phyloP scores from a whole-genome alignment of 208 protist genomes.

The Crithidia acanthocephali region DNA sequence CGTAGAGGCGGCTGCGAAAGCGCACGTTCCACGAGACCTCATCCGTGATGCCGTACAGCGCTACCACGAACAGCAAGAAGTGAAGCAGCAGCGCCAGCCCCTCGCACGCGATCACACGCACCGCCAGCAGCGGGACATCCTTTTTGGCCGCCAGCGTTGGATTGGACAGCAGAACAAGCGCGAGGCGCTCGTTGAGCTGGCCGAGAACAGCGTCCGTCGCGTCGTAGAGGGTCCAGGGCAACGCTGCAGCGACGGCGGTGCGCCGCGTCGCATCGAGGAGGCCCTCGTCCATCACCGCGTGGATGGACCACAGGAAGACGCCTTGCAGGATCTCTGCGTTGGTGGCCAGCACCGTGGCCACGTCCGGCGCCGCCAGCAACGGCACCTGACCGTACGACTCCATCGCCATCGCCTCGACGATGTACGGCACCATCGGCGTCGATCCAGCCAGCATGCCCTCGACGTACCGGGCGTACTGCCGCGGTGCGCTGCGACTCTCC shows the following conservation, averaged over 20 bases:
- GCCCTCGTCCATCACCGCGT: conserved; percentile 26
- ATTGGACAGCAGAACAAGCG: conserved; percentile 9
- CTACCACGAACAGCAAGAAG: conserved; percentile 25
- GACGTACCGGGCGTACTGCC: conserved; percentile 30
- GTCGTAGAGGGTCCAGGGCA: conserved; percentile 26
- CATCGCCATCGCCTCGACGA: conserved; percentile 6
- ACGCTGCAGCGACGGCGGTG: conserved; percentile 3
- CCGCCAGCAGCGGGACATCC: conserved; percentile 18
- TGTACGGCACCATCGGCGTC: conserved; percentile 26
- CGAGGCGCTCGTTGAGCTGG: conserved; percentile 16
- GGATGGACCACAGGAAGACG: conserved; percentile 27
- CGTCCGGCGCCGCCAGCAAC: conserved; percentile 11
- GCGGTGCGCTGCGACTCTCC: conserved; percentile 21
- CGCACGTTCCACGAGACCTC: conserved; percentile 32
- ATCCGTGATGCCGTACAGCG: conserved; percentile 22
- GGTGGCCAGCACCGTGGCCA: conserved; percentile 11
- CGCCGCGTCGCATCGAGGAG: conserved; percentile 20
- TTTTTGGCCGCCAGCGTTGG: background rate
- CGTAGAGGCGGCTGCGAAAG: conserved; percentile 27
- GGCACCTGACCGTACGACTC: conserved; percentile 20
- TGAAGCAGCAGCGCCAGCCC: conserved; percentile 26
- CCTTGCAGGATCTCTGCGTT: conserved; percentile 29
- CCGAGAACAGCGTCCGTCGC: conserved; percentile 11
- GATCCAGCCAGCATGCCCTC: conserved; percentile 23
- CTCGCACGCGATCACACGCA: conserved; percentile 23